Conservation (phyloP, 106 monocot genomes). For the Acorus calamus region DNA sequence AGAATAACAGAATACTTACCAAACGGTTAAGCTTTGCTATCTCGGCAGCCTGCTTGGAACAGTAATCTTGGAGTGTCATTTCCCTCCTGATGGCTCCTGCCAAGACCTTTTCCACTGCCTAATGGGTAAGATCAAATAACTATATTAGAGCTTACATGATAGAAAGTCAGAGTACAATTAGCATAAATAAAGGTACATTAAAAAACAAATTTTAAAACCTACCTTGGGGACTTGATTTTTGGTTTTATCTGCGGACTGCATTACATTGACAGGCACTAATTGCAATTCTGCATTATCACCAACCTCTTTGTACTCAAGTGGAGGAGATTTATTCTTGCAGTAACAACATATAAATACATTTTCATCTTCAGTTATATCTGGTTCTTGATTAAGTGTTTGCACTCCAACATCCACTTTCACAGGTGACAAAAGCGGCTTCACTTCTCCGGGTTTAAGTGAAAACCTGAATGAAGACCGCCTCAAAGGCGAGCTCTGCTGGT, state of each 20-base stretch:
- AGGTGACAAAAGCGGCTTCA: constrained; percentile 26
- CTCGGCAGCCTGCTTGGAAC: constrained; percentile 77
- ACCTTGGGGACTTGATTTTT: constrained; percentile 66
- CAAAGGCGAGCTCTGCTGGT: constrained; percentile 27
- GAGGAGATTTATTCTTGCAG: constrained; percentile 37
- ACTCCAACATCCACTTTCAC: constrained; percentile 46
- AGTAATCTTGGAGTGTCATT: constrained; percentile 79
- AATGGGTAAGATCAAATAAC: not conserved
- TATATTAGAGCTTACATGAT: no score
- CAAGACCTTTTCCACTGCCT: constrained; percentile 94
- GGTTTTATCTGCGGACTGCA: constrained; percentile 26
- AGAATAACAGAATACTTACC: constrained; percentile 29
- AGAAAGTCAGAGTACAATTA: no score
- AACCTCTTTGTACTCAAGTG: constrained; percentile 29
- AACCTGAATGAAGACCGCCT: constrained; percentile 56
- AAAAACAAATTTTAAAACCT: constrained; percentile 1
- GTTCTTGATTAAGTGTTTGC: constrained; percentile 47
- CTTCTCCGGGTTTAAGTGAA: constrained; percentile 37
- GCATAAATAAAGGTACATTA: no score
- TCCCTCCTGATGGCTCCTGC: constrained; percentile 93
- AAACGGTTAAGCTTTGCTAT: constrained; percentile 75
- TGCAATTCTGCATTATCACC: constrained; percentile 36
- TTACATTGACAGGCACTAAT: constrained; percentile 43
- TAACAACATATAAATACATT: constrained; percentile 37
- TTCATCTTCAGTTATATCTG: constrained; percentile 26